These are phyloP conservation scores for Jaapia argillacea DNA, from an alignment of 768 basidiomycete genomes.

Conservation along the genomic window DNA sequence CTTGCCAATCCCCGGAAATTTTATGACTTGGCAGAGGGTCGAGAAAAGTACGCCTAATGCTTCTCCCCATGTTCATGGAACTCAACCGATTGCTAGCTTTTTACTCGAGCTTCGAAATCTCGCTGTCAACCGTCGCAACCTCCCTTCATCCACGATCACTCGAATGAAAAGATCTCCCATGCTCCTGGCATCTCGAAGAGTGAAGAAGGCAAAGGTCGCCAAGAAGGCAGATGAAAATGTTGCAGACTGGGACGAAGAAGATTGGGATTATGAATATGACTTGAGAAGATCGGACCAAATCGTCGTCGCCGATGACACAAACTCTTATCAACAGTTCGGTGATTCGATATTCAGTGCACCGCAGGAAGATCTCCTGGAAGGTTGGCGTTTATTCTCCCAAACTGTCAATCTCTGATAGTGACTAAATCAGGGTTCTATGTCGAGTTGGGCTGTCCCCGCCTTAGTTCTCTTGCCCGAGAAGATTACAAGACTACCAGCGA, in stretches of 20 bases:
- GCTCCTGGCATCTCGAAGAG: constrained; percentile 64
- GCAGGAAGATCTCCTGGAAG: constrained; percentile 88
- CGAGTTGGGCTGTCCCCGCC: constrained; percentile 60
- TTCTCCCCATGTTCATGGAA: constrained; percentile 1
- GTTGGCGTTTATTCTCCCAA: constrained; percentile 24
- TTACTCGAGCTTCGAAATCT: constrained; percentile 76
- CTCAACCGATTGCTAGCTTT: constrained; percentile 52
- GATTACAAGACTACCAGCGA: constrained; percentile 57
- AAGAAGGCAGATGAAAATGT: constrained; percentile 15
- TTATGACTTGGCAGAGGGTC: constrained; percentile 59
- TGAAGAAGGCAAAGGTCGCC: constrained; percentile 27
- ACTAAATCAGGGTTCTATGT: constrained; percentile 54
- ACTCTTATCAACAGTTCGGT: constrained; percentile 70
- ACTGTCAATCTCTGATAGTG: not conserved
- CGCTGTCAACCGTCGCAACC: constrained; percentile 55
- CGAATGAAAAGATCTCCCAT: constrained; percentile 66
- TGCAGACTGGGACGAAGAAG: constrained; percentile 55
- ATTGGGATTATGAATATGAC: constrained; percentile 66
- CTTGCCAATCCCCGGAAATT: constrained; percentile 63
- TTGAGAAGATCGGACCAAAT: constrained; percentile 61
- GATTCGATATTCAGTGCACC: constrained; percentile 69
- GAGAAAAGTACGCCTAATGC: constrained; percentile 44
- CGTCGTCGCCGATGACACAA: constrained; percentile 81
- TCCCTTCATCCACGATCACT: constrained; percentile 39
- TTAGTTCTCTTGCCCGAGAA: constrained; percentile 69